Base-by-base conservation (phyloP, 306 rosid species). In the Cicer judaicum region DNA sequence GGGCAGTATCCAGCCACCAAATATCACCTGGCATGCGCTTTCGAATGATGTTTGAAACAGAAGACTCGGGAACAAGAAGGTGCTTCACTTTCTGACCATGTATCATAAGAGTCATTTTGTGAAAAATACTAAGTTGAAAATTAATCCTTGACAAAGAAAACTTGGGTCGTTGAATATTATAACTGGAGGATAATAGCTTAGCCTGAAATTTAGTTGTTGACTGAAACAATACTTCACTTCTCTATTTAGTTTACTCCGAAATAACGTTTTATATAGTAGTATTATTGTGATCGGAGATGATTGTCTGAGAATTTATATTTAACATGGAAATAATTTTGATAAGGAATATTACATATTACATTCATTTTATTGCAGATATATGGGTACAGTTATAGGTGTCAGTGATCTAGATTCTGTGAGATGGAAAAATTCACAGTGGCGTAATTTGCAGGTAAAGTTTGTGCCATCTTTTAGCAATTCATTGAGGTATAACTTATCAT, bases 351-450 rank as follows among this genome's bases (percentile, higher is more conserved):
- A 48, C 8, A 72, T 60, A 43, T 18, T 14, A 48, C 8, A 21
- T 55, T 43, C 12, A 34, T 18, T 81, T 43, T 76, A 73, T 68
- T 79, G 80, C 93, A 94, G 99, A 84, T 89, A 90, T 75, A 94
- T 94, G 99, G 99, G 99, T 56, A 94, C 99, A 57, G 87, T 94
- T 68, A 94, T 96, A 29, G 99, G 99, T 42, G 86, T 90, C 78
- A 87, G 85, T 77, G 99, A 94, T 81, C 89, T 94, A 68, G 99
- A 94, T 84, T 87, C 98, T 68, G 86, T 85, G 78, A 85, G 97
- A 83, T 94, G 99, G 99, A 94, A 92, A 83, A 91, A 79, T 79
- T 94, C 99, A 12, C 98, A 92, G 80, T 94, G 99, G 99, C 96
- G 96, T 48, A 94, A 89, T 85, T 85, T 94, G 85, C 99, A 90